Base-by-base conservation (phyloP, 225 moss, liverwort and hornwort species). In the Climacium dendroides region DNA sequence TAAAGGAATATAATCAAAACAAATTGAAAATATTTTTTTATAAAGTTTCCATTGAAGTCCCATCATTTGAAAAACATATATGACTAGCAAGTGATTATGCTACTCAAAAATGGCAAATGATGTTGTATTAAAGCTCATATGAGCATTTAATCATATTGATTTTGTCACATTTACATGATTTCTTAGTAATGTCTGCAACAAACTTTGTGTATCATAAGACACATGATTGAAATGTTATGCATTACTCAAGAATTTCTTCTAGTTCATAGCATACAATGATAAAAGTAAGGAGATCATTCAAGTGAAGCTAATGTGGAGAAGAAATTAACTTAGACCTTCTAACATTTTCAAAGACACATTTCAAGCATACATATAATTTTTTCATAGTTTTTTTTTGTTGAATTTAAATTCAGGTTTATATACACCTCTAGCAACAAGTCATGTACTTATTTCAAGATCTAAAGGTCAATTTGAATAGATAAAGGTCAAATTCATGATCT, bases 1-100 rank as follows among this genome's bases (percentile, higher is more conserved):
- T 63, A 5, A 34, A 8, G 17, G 5, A 63, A 34, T 17, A 5
- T 0, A 63, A 0, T 17, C 1, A 2, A 0, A 34, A 63, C 18
- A 17, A 63, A 34, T 63, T 63, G 17, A 34, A 63, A 3, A 34
- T 5, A 7, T 34, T 63, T 0, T n/a, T 9, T 34, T 1, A 17
- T 34, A 2, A 63, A 63, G 34, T 17, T 32, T 0, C 16, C 16
- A 17, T 62, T 32, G 9, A 62, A 2, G 7, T 30, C 7, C 32
- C 5, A 17, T 63, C 32, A 30, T 62, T 5, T 62, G 45, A 3
- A 16, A 25, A 15, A 63, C 17, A 63, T 9, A 32, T 17, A 63
- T 63, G 9, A 61, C 61, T 61, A 29, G 14, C 29, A 29, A 14
- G 30, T 62, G 30, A 35, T 18, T 64, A 19, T 17, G 17, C 9